Conservation (phyloP, 345 rosid species). For the Sonneratia caseolaris region DNA sequence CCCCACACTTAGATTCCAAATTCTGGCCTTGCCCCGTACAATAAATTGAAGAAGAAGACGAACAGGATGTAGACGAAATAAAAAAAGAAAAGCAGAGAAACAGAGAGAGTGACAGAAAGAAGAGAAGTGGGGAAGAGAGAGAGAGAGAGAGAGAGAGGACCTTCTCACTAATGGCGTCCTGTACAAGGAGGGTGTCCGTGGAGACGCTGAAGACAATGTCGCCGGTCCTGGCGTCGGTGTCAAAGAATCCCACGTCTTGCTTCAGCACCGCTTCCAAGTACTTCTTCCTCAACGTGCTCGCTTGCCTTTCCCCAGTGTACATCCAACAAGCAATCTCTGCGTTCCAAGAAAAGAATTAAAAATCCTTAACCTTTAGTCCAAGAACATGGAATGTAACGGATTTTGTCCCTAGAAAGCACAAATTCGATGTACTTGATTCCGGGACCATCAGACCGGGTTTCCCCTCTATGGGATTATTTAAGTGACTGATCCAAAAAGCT, state of each 20-base stretch:
- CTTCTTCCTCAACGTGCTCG: conserved; percentile 80
- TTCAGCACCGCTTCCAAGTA: conserved; percentile 88
- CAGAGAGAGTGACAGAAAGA: conserved; percentile 1
- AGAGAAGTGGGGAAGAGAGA: background rate
- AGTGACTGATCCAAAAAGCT: background rate
- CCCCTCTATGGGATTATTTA: too few species aligned
- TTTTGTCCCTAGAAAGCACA: background rate
- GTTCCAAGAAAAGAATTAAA: conserved; percentile 3
- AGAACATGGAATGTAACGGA: background rate
- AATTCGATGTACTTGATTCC: background rate
- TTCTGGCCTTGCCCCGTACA: background rate
- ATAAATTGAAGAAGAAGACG: background rate
- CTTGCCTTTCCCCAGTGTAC: conserved; percentile 97
- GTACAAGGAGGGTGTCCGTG: conserved; percentile 95
- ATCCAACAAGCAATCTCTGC: conserved; percentile 98
- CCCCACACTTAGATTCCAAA: conserved; percentile 12
- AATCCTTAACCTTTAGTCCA: background rate
- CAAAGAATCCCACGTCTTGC: conserved; percentile 97
- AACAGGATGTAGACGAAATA: background rate
- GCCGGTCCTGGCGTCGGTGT: conserved; percentile 97
- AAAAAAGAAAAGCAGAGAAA: background rate
- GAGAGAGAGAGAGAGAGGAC: conserved; percentile 18
- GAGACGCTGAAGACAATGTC: conserved; percentile 97
- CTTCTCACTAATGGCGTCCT: conserved; percentile 99
- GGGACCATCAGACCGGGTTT: background rate